Conservation (phyloP, 345 rosid genomes). For the Cardamine occulta region DNA sequence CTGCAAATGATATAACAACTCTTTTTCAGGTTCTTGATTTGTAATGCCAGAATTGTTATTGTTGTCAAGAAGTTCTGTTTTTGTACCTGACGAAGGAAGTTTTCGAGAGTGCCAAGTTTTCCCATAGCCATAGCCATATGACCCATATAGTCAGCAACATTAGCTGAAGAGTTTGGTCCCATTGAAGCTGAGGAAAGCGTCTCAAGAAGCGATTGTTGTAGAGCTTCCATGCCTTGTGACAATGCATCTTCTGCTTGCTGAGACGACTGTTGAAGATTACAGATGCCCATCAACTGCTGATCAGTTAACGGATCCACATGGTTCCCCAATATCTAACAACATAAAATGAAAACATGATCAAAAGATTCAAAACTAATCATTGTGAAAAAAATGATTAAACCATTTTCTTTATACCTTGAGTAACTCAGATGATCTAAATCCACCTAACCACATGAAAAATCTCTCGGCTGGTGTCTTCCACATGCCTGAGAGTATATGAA, state of each 20-base stretch:
- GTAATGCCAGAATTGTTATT: neutral
- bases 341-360: neutral
- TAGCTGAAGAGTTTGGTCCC: slow-evolving; percentile 67
- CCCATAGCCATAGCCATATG: slow-evolving; percentile 97
- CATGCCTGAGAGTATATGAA: slow-evolving; percentile 96
- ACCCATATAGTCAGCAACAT: slow-evolving; percentile 87
- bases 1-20: slow-evolving; percentile 46
- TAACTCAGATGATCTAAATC: slow-evolving; percentile 88
- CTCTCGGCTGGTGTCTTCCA: slow-evolving; percentile 97
- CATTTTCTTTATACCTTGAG: slow-evolving; percentile 60
- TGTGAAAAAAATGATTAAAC: neutral
- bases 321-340: slow-evolving; percentile 72
- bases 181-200: slow-evolving; percentile 70
- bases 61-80: neutral
- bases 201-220: slow-evolving; percentile 89
- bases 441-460: slow-evolving; percentile 98
- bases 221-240: slow-evolving; percentile 96
- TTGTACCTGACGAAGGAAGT: slow-evolving; percentile 84
- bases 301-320: slow-evolving; percentile 91
- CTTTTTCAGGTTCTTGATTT: slow-evolving; percentile 2
- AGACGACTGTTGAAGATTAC: slow-evolving; percentile 95
- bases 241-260: slow-evolving; percentile 97
- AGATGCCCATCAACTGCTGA: slow-evolving; percentile 89
- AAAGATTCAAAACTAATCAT: neutral
- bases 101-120: slow-evolving; percentile 79